phyloP scores from a whole-genome alignment of 176 grass and related monocot species.

The Cenchrus americanus region DNA sequence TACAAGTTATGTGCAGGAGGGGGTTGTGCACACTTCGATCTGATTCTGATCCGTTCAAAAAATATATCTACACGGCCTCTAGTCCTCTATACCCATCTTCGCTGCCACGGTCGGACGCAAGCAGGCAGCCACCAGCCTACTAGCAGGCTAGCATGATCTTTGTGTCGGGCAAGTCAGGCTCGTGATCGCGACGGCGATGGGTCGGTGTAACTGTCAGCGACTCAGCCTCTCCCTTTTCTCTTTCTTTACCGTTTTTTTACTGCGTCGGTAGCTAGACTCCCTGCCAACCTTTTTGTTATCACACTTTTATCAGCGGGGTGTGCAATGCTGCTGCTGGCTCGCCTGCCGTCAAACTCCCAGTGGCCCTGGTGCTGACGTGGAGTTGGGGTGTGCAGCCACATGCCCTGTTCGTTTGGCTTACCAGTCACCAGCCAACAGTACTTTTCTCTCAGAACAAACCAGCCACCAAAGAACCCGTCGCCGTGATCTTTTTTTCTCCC shows the following conservation, averaged over 20 bases:
- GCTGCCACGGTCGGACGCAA: background rate
- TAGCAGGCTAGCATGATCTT: background rate
- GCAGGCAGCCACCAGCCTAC: background rate
- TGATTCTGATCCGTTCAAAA: no score
- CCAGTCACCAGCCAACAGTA: no score
- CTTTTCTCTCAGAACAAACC: no score
- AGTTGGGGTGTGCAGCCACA: background rate
- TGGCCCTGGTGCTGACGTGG: background rate
- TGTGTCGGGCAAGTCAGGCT: background rate
- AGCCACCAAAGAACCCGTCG: no score
- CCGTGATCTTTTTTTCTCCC: no score
- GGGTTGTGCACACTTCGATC: no score
- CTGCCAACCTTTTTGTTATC: constrained; percentile 15
- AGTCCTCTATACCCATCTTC: no score
- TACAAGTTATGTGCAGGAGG: no score
- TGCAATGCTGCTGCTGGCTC: background rate
- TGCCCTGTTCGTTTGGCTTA: no score
- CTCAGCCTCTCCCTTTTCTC: background rate
- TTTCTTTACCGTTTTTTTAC: background rate
- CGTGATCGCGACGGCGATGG: background rate
- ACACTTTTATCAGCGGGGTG: background rate
- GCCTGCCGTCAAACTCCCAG: constrained; percentile 2
- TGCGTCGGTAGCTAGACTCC: background rate
- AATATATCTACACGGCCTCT: no score
- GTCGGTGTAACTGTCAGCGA: constrained; percentile 2